Conservation (phyloP, 768 basidiomycete species). For the Tubosaeta sp. region DNA sequence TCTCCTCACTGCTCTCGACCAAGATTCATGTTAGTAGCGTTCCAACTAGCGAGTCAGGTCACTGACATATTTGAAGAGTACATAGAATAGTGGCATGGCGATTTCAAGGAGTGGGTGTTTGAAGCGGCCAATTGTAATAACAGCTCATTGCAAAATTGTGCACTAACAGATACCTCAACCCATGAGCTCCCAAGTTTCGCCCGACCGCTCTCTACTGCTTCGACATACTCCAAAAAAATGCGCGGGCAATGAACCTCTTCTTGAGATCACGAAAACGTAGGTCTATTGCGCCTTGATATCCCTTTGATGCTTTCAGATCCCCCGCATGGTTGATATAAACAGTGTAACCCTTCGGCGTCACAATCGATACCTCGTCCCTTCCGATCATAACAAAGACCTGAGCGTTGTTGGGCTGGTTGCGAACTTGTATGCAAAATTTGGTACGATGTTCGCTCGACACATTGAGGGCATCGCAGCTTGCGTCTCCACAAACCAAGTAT, state of each 20-base stretch:
- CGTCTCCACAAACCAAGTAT: background rate
- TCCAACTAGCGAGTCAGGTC: background rate
- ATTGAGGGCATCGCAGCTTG: background rate
- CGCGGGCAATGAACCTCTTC: background rate
- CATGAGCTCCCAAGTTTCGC: background rate
- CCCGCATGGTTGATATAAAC: background rate
- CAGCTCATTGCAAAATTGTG: no score
- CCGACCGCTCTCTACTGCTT: background rate
- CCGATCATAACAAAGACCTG: background rate
- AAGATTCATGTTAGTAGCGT: background rate
- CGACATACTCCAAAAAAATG: background rate
- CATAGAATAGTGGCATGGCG: background rate
- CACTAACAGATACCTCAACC: no score
- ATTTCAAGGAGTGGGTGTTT: no score
- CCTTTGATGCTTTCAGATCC: background rate
- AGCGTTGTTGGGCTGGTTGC: background rate
- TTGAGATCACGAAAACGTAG: background rate
- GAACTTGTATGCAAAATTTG: background rate
- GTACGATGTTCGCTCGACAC: background rate
- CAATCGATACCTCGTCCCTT: background rate
- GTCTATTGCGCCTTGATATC: background rate
- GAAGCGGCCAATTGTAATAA: no score
- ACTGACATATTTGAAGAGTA: background rate
- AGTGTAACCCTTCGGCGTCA: background rate
- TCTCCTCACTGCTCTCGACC: no score